Percentiles rank a stretch among this genome's conserved stretches.
phyloP scores from a whole-genome alignment of 345 rosid genomes.

The Sisymbrium irio region DNA sequence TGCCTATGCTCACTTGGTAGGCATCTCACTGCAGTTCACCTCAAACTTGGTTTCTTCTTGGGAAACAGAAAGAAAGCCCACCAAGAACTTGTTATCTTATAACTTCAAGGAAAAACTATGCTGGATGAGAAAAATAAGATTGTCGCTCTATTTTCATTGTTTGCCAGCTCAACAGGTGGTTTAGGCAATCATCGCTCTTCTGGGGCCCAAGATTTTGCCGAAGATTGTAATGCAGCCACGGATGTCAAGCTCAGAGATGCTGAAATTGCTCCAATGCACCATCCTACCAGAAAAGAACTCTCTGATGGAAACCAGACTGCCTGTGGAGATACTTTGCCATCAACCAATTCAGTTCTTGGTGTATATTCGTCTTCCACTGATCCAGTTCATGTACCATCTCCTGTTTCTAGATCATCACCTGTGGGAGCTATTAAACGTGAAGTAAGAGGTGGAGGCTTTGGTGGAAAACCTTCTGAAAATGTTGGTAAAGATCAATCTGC shows the following conservation, averaged over 20 bases:
- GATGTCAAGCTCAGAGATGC: background rate
- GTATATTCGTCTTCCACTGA: conserved; percentile 1
- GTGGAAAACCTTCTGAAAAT: conserved; percentile 3
- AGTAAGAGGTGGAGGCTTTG: background rate
- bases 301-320: conserved; percentile 2
- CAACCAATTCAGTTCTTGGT: background rate
- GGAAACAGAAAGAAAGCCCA: background rate
- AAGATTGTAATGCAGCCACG: background rate
- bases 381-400: conserved; percentile 11
- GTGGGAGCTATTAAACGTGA: conserved; percentile 8
- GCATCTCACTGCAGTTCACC: background rate
- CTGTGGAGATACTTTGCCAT: background rate
- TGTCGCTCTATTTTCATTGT: background rate
- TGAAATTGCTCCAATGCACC: background rate
- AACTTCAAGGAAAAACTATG: background rate
- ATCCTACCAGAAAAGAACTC: background rate
- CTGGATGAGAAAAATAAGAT: background rate
- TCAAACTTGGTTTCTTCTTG: background rate
- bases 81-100: background rate
- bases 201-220: background rate
- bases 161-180: background rate
- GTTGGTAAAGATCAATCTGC: background rate
- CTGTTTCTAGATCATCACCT: conserved; percentile 10
- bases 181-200: background rate
- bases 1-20: background rate